A percentile compares a stretch with the other conserved stretches of the same genome.
Conservation (phyloP, 352 stramenopile genomes). For the Globisporangium cystogenes region DNA sequence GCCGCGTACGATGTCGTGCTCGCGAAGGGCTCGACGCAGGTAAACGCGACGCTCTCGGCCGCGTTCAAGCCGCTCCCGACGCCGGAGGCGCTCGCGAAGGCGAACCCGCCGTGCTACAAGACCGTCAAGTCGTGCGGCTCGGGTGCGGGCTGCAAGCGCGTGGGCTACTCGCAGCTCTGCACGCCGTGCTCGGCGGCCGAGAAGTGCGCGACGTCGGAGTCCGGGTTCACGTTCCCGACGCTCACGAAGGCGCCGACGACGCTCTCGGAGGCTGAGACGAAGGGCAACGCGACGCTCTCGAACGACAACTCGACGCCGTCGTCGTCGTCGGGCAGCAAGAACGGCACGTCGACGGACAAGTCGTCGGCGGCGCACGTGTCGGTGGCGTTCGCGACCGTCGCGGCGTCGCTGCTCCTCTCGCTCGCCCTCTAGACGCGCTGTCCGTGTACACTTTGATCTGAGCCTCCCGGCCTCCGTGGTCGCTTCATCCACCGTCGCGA, state of each 20-base stretch:
- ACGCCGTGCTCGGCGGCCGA: constrained; percentile 40
- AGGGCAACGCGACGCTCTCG: background rate
- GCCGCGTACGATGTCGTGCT: constrained; percentile 28
- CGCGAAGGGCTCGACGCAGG: background rate
- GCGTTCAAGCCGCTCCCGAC: constrained; percentile 37
- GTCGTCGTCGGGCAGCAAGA: background rate
- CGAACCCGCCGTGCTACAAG: constrained; percentile 64
- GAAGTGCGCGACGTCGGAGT: constrained; percentile 30
- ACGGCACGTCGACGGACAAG: background rate
- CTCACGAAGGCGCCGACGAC: constrained; percentile 32
- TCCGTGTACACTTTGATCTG: constrained; percentile 1
- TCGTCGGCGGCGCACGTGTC: background rate
- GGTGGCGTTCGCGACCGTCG: background rate
- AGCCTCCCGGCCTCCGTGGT: background rate
- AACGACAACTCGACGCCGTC: background rate
- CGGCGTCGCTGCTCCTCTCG: background rate
- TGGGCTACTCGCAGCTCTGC: constrained; percentile 57
- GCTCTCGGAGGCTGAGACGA: background rate
- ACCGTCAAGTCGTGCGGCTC: constrained; percentile 59
- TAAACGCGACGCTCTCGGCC: constrained; percentile 35
- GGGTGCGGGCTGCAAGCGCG: constrained; percentile 45
- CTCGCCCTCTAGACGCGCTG: background rate
- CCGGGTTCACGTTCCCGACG: constrained; percentile 40
- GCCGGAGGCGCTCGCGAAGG: constrained; percentile 27
- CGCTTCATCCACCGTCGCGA: background rate